phyloP scores from a whole-genome alignment of 2,329 filamentous ascomycete genomes.

The Trichoderma aggressivum region DNA sequence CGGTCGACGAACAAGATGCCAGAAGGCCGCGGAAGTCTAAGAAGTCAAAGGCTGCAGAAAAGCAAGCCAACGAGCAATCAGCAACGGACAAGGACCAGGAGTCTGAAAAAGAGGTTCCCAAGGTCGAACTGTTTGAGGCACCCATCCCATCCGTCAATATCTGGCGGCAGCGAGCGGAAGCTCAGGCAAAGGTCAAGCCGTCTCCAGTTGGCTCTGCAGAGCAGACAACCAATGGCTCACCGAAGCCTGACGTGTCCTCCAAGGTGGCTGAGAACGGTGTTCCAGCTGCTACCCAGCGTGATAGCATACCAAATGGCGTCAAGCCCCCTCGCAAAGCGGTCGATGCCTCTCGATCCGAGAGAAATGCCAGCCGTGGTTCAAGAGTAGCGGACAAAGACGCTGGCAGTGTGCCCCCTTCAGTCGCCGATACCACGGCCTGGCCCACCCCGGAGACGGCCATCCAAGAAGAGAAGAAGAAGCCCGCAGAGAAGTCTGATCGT shows the following conservation, averaged over 20 bases:
- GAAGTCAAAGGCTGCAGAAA: constrained; percentile 49
- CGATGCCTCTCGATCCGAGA: constrained; percentile 39
- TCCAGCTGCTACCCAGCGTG: constrained; percentile 23
- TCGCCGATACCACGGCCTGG: constrained; percentile 78
- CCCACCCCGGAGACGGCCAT: constrained; percentile 78
- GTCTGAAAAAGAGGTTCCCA: constrained; percentile 44
- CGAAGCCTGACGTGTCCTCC: constrained; percentile 44
- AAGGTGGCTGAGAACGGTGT: constrained; percentile 26
- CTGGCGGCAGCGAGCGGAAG: constrained; percentile 78
- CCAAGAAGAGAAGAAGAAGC: constrained; percentile 71
- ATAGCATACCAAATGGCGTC: constrained; percentile 34
- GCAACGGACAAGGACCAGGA: constrained; percentile 56
- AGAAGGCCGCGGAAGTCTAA: constrained; percentile 56
- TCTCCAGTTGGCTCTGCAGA: constrained; percentile 35
- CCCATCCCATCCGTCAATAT: constrained; percentile 80
- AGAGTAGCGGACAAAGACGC: constrained; percentile 44
- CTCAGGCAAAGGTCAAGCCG: constrained; percentile 51
- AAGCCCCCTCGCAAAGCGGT: constrained; percentile 43
- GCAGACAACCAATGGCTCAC: constrained; percentile 30
- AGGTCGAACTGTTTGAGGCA: constrained; percentile 71
- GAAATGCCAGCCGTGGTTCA: constrained; percentile 47
- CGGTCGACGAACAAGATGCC: constrained; percentile 57
- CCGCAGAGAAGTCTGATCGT: constrained; percentile 57
- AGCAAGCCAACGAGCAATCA: constrained; percentile 48
- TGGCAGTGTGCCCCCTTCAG: constrained; percentile 52